phyloP scores from a whole-genome alignment of 2,329 filamentous ascomycete species.

The Clonostachys byssicola region DNA sequence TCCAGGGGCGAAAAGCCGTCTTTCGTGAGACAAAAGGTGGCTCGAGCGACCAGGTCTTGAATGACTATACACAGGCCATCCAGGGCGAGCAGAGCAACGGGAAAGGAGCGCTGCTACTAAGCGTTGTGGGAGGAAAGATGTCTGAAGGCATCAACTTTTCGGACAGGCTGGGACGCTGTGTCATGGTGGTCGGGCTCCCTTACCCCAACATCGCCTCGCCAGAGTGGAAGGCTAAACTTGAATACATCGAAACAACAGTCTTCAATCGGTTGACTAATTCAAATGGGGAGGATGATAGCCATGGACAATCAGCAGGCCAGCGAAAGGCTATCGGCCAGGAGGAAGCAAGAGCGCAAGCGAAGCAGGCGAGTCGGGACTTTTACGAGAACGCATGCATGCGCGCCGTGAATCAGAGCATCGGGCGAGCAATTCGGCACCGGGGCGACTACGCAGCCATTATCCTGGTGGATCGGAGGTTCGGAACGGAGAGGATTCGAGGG shows the following conservation, averaged over 20 bases:
- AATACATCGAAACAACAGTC: slow-evolving; percentile 70
- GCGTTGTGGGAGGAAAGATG: slow-evolving; percentile 90
- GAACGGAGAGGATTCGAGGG: slow-evolving; percentile 62
- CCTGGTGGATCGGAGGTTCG: slow-evolving; percentile 78
- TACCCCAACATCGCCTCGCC: slow-evolving; percentile 87
- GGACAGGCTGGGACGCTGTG: slow-evolving; percentile 81
- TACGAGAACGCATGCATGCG: slow-evolving; percentile 97
- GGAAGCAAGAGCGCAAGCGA: slow-evolving; percentile 26
- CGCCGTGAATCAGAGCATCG: slow-evolving; percentile 95
- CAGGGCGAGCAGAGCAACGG: slow-evolving; percentile 29
- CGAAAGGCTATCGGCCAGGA: slow-evolving; percentile 7
- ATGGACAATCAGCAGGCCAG: background rate
- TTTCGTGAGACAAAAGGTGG: slow-evolving; percentile 54
- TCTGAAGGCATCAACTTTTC: slow-evolving; percentile 99
- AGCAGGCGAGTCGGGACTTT: slow-evolving; percentile 67
- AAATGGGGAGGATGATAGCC: slow-evolving; percentile 2
- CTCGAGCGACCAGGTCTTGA: slow-evolving; percentile 66
- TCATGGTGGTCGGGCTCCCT: slow-evolving; percentile 87
- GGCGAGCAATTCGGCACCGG: slow-evolving; percentile 82
- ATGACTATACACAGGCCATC: slow-evolving; percentile 69
- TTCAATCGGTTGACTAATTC: slow-evolving; percentile 23
- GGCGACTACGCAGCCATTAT: slow-evolving; percentile 89
- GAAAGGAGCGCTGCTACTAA: slow-evolving; percentile 75
- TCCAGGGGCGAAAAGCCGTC: slow-evolving; percentile 56
- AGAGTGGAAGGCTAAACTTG: slow-evolving; percentile 89